Base-by-base conservation (phyloP, 306 rosid species). In the Chamaecrista fasciculata region DNA sequence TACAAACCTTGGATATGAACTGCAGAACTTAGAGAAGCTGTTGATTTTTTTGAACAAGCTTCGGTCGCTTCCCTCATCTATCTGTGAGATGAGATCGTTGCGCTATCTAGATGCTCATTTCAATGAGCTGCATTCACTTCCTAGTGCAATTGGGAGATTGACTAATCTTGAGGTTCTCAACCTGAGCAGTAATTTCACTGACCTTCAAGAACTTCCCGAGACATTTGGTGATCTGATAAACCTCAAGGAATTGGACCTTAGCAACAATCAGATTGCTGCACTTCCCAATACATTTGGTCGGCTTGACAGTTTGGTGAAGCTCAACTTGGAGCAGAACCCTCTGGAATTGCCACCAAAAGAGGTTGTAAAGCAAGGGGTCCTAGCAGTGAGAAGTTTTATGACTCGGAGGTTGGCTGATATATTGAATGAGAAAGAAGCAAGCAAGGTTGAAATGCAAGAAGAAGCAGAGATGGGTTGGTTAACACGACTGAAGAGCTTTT, bases 321-420 rank as follows among this genome's bases (percentile, higher is more conserved):
- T 95, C 23, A 89, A 91, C 88, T 42, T 95, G 87, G 96, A 91
- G n/a, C 97, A 89, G 80, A 95, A 91, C 75, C 97, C 99, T 52
- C 83, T 95, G 52, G 80, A 80, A 61, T n/a, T 87, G 75, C 99
- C 99, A 18, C 99, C 99, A 0, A 2, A 19, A 39, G 95, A 95
- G 80, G 70, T 95, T 25, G 92, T 89, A 40, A 82, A 77, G 28
- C 84, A 55, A 69, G 99, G 99, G 36, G 85, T 82, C n/a, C 81
- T 84, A 51, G 92, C 92, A 10, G 70, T 95, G 52, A 89, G 81
- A 75, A 19, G 26, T 14, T 91, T 79, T 26, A 95, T 95, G 99
- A 81, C 89, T 23, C 79, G 78, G 80, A 87, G 97, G 81, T 91
- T 91, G 99, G 28, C 85, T 0, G 96, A 91, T 40, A 79, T 89